phyloP scores from a whole-genome alignment of 345 rosid species.

The Aegle marmelos region DNA sequence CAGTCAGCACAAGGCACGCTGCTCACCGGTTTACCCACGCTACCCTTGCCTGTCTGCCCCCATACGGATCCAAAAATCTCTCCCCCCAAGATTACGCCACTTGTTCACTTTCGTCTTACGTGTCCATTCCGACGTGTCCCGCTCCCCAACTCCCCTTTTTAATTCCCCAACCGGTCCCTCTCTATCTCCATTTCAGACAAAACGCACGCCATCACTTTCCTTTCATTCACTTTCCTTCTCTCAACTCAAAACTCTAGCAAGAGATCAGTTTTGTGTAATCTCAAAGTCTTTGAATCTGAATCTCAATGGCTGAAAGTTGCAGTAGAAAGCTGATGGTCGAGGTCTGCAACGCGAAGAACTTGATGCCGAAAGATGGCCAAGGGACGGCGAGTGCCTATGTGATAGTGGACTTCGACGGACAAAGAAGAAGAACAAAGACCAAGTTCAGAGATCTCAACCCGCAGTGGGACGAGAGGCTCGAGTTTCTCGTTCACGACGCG shows the following conservation, averaged over 20 bases:
- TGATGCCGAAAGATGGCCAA: constrained; percentile 94
- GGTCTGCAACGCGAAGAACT: constrained; percentile 72
- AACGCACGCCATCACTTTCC: background rate
- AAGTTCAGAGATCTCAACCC: constrained; percentile 83
- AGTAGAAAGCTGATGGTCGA: constrained; percentile 69
- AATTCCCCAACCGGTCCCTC: constrained; percentile 13
- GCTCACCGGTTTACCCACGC: background rate
- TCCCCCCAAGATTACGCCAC: constrained; percentile 29
- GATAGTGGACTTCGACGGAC: constrained; percentile 78
- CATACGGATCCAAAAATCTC: background rate
- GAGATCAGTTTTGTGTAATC: background rate
- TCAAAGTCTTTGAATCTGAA: background rate
- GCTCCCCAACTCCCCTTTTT: constrained; percentile 23
- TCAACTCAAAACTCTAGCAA: constrained; percentile 9
- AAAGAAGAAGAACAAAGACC: constrained; percentile 75
- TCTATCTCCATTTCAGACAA: background rate
- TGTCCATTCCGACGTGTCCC: constrained; percentile 26
- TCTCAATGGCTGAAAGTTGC: constrained; percentile 52
- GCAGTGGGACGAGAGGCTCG: constrained; percentile 82
- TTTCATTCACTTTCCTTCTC: background rate
- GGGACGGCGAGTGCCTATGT: constrained; percentile 92
- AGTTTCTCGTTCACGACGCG: constrained; percentile 62
- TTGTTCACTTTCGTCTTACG: constrained; percentile 18
- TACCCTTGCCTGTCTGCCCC: background rate
- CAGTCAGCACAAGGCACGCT: constrained; percentile 25